A percentile compares a stretch with the other conserved stretches of the same genome.
These are phyloP conservation scores for Lactarius psammicola DNA, from an alignment of 768 basidiomycete genomes.

Conservation along the genomic window DNA sequence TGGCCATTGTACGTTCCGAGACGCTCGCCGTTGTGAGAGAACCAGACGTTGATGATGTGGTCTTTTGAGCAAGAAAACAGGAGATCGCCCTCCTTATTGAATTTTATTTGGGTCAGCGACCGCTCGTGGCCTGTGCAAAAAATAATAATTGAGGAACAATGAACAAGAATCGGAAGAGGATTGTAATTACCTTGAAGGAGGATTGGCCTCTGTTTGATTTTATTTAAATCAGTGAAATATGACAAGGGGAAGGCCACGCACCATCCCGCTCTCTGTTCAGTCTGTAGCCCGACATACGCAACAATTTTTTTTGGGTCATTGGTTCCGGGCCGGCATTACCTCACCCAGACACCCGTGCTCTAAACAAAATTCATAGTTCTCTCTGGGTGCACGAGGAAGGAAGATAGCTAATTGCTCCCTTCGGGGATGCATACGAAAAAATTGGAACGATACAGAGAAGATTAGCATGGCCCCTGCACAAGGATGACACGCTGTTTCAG, in stretches of 20 bases:
- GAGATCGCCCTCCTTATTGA: constrained; percentile 94
- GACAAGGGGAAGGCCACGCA: not conserved
- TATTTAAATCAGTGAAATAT: not conserved
- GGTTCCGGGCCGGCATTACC: not conserved
- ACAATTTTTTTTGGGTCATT: not conserved
- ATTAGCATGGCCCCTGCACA: constrained; percentile 99
- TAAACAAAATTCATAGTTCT: not conserved
- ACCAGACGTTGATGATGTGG: constrained; percentile 94
- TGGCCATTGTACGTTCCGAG: constrained; percentile 95
- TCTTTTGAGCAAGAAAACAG: constrained; percentile 97
- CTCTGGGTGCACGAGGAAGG: not conserved
- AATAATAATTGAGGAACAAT: not conserved
- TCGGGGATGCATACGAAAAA: constrained; percentile 97
- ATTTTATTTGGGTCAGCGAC: constrained; percentile 95
- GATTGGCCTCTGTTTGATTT: not conserved
- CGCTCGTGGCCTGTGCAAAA: constrained; percentile 89
- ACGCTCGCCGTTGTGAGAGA: constrained; percentile 94
- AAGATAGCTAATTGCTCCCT: constrained; percentile 42
- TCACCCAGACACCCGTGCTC: not conserved
- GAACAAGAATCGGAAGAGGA: constrained; percentile 37
- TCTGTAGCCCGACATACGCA: not conserved
- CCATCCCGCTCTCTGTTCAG: not conserved
- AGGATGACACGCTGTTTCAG: constrained; percentile 99
- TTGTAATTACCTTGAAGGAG: constrained; percentile 11
- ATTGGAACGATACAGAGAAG: constrained; percentile 99